Percentiles rank a stretch among this genome's conserved stretches.
phyloP scores from a whole-genome alignment of 2,329 filamentous ascomycete genomes.

The Trichophyton equinum region DNA sequence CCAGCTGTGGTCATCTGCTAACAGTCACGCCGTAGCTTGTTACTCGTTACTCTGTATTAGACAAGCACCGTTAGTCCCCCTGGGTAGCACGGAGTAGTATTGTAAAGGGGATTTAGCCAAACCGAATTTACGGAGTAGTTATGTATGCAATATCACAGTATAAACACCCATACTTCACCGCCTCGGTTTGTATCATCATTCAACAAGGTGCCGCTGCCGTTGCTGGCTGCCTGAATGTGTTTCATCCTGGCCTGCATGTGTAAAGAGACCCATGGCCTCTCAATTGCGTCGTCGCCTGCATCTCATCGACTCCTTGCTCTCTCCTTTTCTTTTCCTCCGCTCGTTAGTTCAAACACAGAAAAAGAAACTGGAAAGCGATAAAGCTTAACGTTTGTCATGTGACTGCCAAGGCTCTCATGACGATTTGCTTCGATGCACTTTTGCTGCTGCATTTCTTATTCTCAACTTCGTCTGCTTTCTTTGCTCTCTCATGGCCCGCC shows the following conservation, averaged over 20 bases:
- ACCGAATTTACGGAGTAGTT: background rate
- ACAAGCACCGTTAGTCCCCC: background rate
- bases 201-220: background rate
- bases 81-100: background rate
- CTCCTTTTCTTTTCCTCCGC: background rate
- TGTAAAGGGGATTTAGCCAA: background rate
- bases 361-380: background rate
- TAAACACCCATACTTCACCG: background rate
- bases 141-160: background rate
- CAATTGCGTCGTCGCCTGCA: background rate
- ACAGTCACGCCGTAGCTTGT: background rate
- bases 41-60: background rate
- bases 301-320: background rate
- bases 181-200: background rate
- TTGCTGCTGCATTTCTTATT: background rate
- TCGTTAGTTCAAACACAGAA: background rate
- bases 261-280: background rate
- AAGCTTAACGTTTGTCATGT: background rate
- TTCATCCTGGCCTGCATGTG: background rate
- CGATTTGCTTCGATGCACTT: background rate
- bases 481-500: background rate
- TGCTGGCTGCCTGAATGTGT: background rate
- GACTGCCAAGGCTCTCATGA: background rate
- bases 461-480: background rate
- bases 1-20: background rate